Percentiles rank a stretch among this genome's conserved stretches.
These are phyloP conservation scores for Lactarius quietus DNA, from an alignment of 768 basidiomycete species.

Conservation along the genomic window DNA sequence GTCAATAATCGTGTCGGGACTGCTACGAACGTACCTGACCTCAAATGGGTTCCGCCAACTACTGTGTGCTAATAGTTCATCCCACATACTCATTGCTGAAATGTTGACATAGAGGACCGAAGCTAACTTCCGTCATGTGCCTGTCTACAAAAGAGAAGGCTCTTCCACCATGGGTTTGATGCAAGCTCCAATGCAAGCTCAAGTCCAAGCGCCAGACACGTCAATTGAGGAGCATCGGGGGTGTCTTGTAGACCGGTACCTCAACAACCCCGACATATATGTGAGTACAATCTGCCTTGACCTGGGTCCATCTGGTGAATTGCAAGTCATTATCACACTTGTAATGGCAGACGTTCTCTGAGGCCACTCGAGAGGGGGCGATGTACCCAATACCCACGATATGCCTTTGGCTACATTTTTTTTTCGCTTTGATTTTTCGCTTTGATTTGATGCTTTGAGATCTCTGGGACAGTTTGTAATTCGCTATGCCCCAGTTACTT, in stretches of 20 bases:
- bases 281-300: neutral
- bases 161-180: neutral
- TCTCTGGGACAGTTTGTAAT: neutral
- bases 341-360: neutral
- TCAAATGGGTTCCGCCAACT: too few relatives aligned
- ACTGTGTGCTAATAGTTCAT: neutral
- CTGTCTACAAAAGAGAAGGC: neutral
- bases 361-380: too few relatives aligned
- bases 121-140: neutral
- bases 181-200: too few relatives aligned
- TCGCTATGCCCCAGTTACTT: neutral
- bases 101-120: neutral
- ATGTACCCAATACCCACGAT: neutral
- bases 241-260: neutral
- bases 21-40: neutral
- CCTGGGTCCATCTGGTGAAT: neutral
- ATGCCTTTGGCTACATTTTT: neutral
- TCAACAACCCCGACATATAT: neutral
- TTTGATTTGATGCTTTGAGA: neutral
- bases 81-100: neutral
- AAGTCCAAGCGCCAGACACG: too few relatives aligned
- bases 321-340: neutral
- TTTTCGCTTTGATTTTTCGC: neutral
- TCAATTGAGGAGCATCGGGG: neutral
- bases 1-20: neutral